Conservation (phyloP, 768 basidiomycete species). For the Phylloporus arenicola region DNA sequence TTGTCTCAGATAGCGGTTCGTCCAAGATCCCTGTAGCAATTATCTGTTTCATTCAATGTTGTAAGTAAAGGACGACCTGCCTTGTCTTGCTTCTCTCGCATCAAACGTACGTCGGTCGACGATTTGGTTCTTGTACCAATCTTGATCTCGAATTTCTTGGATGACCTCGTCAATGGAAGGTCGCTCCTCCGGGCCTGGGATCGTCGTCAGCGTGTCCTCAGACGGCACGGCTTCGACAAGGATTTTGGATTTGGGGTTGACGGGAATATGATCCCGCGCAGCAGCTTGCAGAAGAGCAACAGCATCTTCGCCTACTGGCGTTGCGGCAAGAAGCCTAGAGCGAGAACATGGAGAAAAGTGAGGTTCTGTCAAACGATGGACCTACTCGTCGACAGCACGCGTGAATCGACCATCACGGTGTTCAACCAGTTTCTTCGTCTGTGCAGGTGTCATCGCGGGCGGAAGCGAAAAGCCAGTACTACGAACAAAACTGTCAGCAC, state of each 20-base stretch:
- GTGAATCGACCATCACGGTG: too few species aligned
- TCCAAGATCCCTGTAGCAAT: too few species aligned
- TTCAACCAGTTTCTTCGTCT: constrained; percentile 66
- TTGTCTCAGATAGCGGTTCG: constrained; percentile 48
- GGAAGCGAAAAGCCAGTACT: constrained; percentile 20
- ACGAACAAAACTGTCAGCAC: neutral
- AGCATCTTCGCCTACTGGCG: constrained; percentile 54
- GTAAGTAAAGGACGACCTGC: constrained; percentile 27
- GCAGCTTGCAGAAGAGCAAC: constrained; percentile 55
- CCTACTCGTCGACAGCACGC: constrained; percentile 71
- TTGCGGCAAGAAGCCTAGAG: too few species aligned
- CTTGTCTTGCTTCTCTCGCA: constrained; percentile 47
- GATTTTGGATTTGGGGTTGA: too few species aligned
- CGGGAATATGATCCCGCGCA: too few species aligned
- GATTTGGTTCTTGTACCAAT: constrained; percentile 72
- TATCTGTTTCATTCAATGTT: neutral
- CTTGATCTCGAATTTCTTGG: constrained; percentile 48
- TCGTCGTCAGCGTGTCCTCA: too few species aligned
- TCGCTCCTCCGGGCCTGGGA: too few species aligned
- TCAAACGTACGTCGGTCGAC: constrained; percentile 48
- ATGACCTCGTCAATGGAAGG: constrained; percentile 56
- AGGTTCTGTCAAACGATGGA: neutral
- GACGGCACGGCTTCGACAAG: too few species aligned
- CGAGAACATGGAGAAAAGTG: neutral
- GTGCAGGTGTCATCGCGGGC: constrained; percentile 46